A percentile compares a stretch with the other conserved stretches of the same genome.
Evolutionary conservation across 2,329 filamentous ascomycete genomes (phyloP).

Genomic region (Xylaria sp.): DNA sequence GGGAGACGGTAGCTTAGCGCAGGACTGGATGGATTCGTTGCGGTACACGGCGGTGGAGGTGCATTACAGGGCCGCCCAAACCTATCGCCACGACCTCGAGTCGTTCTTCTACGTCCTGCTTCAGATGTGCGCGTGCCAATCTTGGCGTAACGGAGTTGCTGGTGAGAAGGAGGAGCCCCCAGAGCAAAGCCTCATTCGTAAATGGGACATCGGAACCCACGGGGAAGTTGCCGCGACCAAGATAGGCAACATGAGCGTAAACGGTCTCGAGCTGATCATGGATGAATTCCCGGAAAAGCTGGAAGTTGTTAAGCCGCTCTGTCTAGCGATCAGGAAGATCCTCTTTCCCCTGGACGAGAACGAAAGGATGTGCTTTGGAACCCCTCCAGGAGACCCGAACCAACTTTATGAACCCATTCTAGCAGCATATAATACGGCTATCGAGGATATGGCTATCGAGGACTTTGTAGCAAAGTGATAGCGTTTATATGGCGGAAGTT

Average conservation of each 20-base stretch:
- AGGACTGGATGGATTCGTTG: constrained; percentile 2
- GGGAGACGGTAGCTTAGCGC: constrained; percentile 5
- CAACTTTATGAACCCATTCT: constrained; percentile 29
- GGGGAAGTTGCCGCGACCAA: constrained; percentile 13
- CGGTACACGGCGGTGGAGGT: constrained; percentile 37
- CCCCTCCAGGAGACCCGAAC: constrained; percentile 11
- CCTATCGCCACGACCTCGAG: constrained; percentile 38
- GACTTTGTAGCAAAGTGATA: too few species aligned
- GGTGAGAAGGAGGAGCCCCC: constrained; percentile 1
- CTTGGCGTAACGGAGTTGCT: constrained; percentile 22
- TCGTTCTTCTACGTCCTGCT: constrained; percentile 41
- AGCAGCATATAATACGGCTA: constrained; percentile 17
- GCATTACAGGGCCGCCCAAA: constrained; percentile 25
- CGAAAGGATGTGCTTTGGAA: constrained; percentile 17
- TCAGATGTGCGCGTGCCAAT: constrained; percentile 29
- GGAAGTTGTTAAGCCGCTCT: constrained; percentile 21
- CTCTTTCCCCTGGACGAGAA: constrained; percentile 17
- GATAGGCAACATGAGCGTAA: constrained; percentile 18
- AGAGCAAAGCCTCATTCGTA: constrained; percentile 5
- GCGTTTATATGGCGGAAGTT: too few species aligned
- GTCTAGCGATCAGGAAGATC: constrained; percentile 12
- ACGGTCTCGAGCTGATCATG: constrained; percentile 13
- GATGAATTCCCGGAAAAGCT: constrained; percentile 19
- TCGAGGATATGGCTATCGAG: constrained; percentile 18
- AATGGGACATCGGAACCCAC: constrained; percentile 14